Evolutionary conservation across 1,284 basidiomycete species (phyloP).

Genomic region (Puccinia triticina): DNA sequence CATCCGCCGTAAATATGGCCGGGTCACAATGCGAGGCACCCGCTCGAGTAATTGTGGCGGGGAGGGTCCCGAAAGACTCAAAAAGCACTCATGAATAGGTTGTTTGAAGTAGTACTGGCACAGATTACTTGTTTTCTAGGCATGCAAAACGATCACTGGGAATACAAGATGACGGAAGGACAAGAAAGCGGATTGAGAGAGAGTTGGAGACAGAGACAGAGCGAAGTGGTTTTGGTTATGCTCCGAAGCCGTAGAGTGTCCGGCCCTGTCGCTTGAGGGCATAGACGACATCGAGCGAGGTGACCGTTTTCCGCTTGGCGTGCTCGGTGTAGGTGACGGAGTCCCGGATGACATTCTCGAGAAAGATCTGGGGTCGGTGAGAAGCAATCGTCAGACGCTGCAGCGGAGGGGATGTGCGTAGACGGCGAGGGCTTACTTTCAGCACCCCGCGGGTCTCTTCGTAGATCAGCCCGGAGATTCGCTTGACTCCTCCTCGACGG

Average conservation of each 20-base stretch:
- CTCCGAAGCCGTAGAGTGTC: constrained; percentile 82
- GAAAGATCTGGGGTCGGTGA: constrained; percentile 65
- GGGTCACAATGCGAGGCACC: no score
- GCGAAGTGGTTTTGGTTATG: constrained; percentile 61
- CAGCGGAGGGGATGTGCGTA: neutral
- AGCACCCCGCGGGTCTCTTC: constrained; percentile 78
- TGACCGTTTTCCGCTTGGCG: constrained; percentile 88
- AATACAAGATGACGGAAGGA: neutral
- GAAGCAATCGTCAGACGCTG: no score
- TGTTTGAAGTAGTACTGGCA: no score
- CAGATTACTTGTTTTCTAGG: no score
- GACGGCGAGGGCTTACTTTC: constrained; percentile 62
- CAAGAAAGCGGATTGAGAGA: neutral
- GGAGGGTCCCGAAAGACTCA: no score
- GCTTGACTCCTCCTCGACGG: constrained; percentile 92
- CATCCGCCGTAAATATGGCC: no score
- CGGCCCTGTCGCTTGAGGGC: constrained; percentile 75
- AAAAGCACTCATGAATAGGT: no score
- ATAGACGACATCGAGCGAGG: constrained; percentile 86
- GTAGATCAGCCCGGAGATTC: constrained; percentile 77
- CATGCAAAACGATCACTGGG: no score
- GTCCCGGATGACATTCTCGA: constrained; percentile 74
- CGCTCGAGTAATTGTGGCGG: no score
- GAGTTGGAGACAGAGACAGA: neutral
- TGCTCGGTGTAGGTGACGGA: constrained; percentile 89